Conservation (phyloP, 2,329 filamentous ascomycete genomes). For the Paecilomyces fulvus region DNA sequence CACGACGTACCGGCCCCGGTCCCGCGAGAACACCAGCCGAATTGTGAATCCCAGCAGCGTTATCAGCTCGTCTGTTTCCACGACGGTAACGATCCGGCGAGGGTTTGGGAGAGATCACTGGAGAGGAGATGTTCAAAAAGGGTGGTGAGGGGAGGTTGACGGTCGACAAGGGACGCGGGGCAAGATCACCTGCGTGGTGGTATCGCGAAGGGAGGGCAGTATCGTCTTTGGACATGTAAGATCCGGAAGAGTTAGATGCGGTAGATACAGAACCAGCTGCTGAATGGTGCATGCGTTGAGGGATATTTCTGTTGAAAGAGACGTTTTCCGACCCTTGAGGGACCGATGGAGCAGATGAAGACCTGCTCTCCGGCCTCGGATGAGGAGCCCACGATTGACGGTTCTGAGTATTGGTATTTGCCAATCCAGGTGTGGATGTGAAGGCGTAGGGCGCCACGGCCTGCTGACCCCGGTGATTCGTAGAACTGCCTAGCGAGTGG, state of each 20-base stretch:
- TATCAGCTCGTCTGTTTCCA: conserved; percentile 49
- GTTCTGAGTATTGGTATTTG: conserved; percentile 41
- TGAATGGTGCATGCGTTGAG: conserved; percentile 36
- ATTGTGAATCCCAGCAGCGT: conserved; percentile 30
- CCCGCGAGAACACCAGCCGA: conserved; percentile 23
- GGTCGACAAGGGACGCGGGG: conserved; percentile 36
- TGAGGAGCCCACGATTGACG: conserved; percentile 47
- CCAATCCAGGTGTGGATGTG: conserved; percentile 57
- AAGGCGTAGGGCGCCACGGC: conserved; percentile 68
- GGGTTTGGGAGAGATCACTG: conserved; percentile 54
- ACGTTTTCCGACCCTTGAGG: conserved; percentile 29
- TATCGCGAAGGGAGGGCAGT: conserved; percentile 34
- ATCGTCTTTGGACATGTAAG: conserved; percentile 43
- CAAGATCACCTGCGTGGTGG: conserved; percentile 26
- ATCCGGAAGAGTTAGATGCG: conserved; percentile 40
- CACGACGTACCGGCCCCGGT: conserved; percentile 4
- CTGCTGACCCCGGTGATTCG: conserved; percentile 47
- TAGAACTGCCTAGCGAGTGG: conserved; percentile 27
- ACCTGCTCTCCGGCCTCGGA: conserved; percentile 48
- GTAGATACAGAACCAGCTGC: conserved; percentile 48
- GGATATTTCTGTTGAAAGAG: conserved; percentile 21
- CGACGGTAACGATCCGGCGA: conserved; percentile 80
- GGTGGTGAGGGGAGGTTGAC: conserved; percentile 44
- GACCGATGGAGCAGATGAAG: conserved; percentile 44
- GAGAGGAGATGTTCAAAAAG: conserved; percentile 39